These are phyloP conservation scores for Begonia fuchsioides DNA, from an alignment of 306 rosid species.

Conservation along the genomic window DNA sequence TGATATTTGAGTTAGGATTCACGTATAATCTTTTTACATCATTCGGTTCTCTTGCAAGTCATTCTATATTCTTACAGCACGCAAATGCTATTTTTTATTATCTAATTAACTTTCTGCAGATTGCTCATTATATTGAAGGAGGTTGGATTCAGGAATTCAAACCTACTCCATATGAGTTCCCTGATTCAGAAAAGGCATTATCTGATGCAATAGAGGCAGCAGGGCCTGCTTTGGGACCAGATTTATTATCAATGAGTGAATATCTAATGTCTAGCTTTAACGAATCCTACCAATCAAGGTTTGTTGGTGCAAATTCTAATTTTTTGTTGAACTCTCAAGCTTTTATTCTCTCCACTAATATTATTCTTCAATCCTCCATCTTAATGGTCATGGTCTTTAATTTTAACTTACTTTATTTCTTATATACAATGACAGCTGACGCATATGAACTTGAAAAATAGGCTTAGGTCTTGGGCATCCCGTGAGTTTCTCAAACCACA, in stretches of 20 bases:
- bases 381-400: no score
- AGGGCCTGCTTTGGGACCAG: constrained; percentile 76
- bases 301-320: constrained; percentile 5
- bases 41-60: not conserved
- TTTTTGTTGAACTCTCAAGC: no score
- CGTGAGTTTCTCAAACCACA: no score
- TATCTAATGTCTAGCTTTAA: constrained; percentile 96
- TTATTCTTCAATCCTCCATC: no score
- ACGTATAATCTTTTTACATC: not conserved
- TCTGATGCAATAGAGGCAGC: constrained; percentile 75
- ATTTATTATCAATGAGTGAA: constrained; percentile 79
- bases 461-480: no score
- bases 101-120: constrained; percentile 31
- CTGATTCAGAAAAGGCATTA: constrained; percentile 58
- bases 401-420: not conserved
- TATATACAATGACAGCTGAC: no score
- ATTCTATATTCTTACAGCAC: constrained; percentile 10
- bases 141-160: constrained; percentile 66
- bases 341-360: no score
- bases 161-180: constrained; percentile 54
- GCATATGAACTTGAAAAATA: no score
- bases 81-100: constrained; percentile 2
- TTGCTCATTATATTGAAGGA: constrained; percentile 49
- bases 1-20: not conserved
- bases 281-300: constrained; percentile 95